Evolutionary conservation across 1,284 basidiomycete genomes (phyloP), one percentile per base, ranked within the genome.

Genomic region (Ustilago loliicola): DNA sequence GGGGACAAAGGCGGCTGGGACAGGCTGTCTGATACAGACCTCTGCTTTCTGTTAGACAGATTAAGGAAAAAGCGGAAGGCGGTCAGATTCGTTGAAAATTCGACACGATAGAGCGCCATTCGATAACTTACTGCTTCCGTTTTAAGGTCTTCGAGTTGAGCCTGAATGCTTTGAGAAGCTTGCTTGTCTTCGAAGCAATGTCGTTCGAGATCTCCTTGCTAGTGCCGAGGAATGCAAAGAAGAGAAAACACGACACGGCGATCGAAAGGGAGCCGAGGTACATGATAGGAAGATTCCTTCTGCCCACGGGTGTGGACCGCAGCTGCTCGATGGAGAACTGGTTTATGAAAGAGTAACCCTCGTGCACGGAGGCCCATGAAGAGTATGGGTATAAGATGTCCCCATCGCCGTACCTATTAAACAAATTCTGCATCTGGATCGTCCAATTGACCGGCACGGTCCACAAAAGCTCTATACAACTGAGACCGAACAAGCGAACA

Each of bases 371-470:
- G 7, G 51, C 25, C 51, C 51, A 53, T 3, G 51, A 53, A 13
- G 27, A 5, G 29, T 53, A 53, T 8, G 51, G 51, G 17, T 53
- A 53, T 15, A 53, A 29, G 30, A 32, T 21, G 11, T 23, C 15
- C 13, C 51, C 51, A 15, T 15, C 30, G 3, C 30, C 51, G 29
- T 34, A 30, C 5, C 51, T 15, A n/a, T 32, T 53, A 32, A 53
- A 34, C 15, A 53, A 29, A 21, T 53, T 53, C 29, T 53, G 51
- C 51, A 53, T 53, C 19, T 53, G 51, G 11, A 53, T 29, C 15
- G 29, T 53, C 51, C 51, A 53, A n/a, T 30, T 53, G 29, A 53
- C 30, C 30, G 51, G 51, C 30, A 53, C 51, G 15, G 51, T 53
- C 27, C 29, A 53, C 13, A 23, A 3, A 19, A 53, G 29, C 17